phyloP scores from a whole-genome alignment of 352 stramenopile genomes.

The Phytophthora cajani region DNA sequence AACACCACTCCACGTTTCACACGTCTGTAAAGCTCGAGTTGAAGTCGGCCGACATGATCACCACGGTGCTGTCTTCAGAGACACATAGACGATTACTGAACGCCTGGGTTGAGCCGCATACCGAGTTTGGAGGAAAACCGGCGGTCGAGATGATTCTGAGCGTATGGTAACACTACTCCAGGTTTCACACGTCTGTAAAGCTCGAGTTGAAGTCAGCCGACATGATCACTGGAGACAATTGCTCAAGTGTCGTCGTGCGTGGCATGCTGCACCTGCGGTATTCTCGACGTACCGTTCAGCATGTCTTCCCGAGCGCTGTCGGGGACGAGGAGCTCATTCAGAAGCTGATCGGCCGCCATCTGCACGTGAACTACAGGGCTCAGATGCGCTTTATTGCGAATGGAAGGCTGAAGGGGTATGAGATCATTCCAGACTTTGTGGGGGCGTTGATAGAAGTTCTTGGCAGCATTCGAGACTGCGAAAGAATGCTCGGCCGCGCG shows the following conservation, averaged over 20 bases:
- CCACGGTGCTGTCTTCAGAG: not conserved
- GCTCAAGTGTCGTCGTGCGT: not conserved
- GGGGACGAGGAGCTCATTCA: slow-evolving; percentile 49
- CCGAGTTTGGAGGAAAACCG: not conserved
- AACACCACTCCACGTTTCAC: not conserved
- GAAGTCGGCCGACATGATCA: not conserved
- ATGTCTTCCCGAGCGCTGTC: slow-evolving; percentile 50
- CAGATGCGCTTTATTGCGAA: slow-evolving; percentile 50
- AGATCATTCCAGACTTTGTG: not conserved
- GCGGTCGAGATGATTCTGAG: not conserved
- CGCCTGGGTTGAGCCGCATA: not conserved
- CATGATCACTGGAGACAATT: not conserved
- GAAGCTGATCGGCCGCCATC: slow-evolving; percentile 50
- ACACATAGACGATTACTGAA: not conserved
- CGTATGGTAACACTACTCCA: not conserved
- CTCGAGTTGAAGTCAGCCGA: not conserved
- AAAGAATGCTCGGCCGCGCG: not conserved
- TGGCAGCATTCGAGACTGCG: not conserved
- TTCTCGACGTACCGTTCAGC: slow-evolving; percentile 51
- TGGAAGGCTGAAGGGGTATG: not conserved
- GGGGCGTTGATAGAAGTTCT: not conserved
- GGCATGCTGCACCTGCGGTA: slow-evolving; percentile 36
- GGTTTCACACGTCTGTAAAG: not conserved
- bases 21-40: not conserved
- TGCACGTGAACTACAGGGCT: slow-evolving; percentile 49